A percentile compares a stretch with the other conserved stretches of the same genome.
Conservation (phyloP, 768 basidiomycete genomes). For the Pulveroboletus sp. region DNA sequence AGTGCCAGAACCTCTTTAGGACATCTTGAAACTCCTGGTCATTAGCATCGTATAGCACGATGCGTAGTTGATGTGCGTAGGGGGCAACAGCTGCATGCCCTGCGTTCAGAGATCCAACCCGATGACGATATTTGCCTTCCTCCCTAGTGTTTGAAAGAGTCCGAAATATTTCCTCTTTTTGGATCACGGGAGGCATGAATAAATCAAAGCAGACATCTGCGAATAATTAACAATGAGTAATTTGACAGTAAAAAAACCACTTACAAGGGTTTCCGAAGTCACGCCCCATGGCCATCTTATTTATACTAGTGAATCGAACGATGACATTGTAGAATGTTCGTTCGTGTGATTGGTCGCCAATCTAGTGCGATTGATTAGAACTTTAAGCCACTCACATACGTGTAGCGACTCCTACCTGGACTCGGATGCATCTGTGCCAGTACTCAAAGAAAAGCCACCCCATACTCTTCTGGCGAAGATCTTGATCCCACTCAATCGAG, state of each 20-base stretch:
- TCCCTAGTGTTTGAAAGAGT: conserved; percentile 36
- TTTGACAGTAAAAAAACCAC: conserved; percentile 14
- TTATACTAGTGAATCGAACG: conserved; percentile 54
- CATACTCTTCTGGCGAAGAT: conserved; percentile 41
- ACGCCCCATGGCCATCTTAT: conserved; percentile 54
- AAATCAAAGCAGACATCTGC: conserved; percentile 68
- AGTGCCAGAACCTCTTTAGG: conserved; percentile 45
- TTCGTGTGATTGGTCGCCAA: conserved; percentile 54
- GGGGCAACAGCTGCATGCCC: conserved; percentile 58
- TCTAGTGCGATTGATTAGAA: conserved; percentile 32
- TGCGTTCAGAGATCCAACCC: conserved; percentile 54
- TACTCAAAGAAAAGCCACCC: conserved; percentile 62
- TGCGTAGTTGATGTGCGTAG: conserved; percentile 66
- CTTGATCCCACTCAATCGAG: conserved; percentile 65
- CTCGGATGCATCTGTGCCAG: conserved; percentile 59
- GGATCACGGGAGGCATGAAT: conserved; percentile 58
- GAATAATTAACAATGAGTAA: conserved; percentile 8
- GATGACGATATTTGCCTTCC: conserved; percentile 44
- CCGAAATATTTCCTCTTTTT: conserved; percentile 55
- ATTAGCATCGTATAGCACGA: conserved; percentile 50
- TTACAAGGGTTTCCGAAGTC: conserved; percentile 62
- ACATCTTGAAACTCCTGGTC: conserved; percentile 33
- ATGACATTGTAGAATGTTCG: conserved; percentile 46
- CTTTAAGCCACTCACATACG: not conserved
- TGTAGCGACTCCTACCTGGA: conserved; percentile 41